Base-by-base conservation (phyloP, 257 asterid species). In the Apocynum venetum region DNA sequence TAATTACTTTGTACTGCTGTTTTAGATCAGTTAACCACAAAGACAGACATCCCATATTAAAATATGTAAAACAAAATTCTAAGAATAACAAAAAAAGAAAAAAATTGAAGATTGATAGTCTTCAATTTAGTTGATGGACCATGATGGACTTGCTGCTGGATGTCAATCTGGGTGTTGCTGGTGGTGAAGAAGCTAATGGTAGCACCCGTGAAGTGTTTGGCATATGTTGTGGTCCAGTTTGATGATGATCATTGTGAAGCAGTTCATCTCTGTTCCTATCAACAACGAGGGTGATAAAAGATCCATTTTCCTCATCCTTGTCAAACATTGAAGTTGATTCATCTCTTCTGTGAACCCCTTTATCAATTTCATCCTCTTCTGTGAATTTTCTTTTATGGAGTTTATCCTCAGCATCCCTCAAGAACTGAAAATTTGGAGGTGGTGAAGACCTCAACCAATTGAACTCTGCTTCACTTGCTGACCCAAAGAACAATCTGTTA, bases 401-500 rank as follows among this genome's bases (percentile, higher is more conserved):
- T 68, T 83, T 87, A 3, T 79, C 77, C 67, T 85, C 89, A 4
- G 86, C 89, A 60, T 83, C 82, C 66, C 71, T 83, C 77, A 81
- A 68, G 76, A 85, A 83, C 77, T 85, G 73, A 67, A 87, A 87
- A 74, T 79, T 83, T 25, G 90, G 87, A 59, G 88, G 82, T n/a
- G 90, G 85, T 35, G 90, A 83, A 73, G 78, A 73, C 52, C 80
- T 80, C 49, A 83, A 41, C 79, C 71, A 79, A 44, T 78, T 85
- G 71, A 89, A 83, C 70, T 75, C 90, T 10, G 86, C 90, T 79
- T 87, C 91, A 66, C 70, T 77, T 64, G 74, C 82, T 48, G 89
- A 81, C 72, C 87, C 96, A 40, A 84, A 65, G 7, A 81, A 71
- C 1, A 84, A 81, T n/a, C 76, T 41, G 36, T 47, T 17, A 31